Evolutionary conservation across 805 yeast species (phyloP).

Genomic region (Ogataea angusta): DNA sequence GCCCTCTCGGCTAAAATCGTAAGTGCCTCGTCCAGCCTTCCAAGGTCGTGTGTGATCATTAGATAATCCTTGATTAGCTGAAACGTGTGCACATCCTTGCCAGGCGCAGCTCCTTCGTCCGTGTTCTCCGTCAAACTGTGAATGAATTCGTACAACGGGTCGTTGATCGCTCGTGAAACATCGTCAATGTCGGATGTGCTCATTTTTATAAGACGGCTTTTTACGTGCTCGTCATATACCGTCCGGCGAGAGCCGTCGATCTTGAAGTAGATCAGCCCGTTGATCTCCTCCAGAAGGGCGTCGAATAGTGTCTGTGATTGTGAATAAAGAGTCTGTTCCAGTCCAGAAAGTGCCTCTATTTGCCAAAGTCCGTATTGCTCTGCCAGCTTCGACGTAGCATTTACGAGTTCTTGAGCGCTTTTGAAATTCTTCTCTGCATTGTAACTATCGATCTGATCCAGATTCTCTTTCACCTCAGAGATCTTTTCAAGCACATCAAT

Average conservation of each 20-base stretch:
- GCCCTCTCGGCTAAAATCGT: conserved; percentile 52
- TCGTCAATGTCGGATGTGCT: conserved; percentile 27
- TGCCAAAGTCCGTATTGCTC: conserved; percentile 54
- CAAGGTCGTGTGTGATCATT: conserved; percentile 40
- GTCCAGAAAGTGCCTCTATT: conserved; percentile 49
- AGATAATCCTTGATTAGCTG: conserved; percentile 21
- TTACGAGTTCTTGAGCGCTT: conserved; percentile 38
- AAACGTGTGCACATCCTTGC: conserved; percentile 23
- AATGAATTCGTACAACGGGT: conserved; percentile 36
- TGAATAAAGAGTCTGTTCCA: conserved; percentile 49
- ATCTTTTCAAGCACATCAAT: conserved; percentile 68
- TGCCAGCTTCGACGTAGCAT: conserved; percentile 41
- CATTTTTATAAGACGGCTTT: conserved; percentile 16
- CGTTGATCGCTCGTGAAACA: conserved; percentile 30
- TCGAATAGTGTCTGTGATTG: conserved; percentile 65
- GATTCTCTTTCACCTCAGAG: conserved; percentile 54
- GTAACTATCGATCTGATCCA: conserved; percentile 60
- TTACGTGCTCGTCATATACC: conserved; percentile 24
- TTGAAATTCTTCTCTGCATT: conserved; percentile 70
- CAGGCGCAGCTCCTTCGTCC: conserved; percentile 25
- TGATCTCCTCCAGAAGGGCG: conserved; percentile 72
- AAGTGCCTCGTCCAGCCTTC: conserved; percentile 56
- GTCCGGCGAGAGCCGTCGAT: conserved; percentile 27
- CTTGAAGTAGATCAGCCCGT: conserved; percentile 43
- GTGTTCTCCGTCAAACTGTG: conserved; percentile 22